Evolutionary conservation across 108 stramenopile species (phyloP).

Genomic region (Aurantiochytrium sp.): DNA sequence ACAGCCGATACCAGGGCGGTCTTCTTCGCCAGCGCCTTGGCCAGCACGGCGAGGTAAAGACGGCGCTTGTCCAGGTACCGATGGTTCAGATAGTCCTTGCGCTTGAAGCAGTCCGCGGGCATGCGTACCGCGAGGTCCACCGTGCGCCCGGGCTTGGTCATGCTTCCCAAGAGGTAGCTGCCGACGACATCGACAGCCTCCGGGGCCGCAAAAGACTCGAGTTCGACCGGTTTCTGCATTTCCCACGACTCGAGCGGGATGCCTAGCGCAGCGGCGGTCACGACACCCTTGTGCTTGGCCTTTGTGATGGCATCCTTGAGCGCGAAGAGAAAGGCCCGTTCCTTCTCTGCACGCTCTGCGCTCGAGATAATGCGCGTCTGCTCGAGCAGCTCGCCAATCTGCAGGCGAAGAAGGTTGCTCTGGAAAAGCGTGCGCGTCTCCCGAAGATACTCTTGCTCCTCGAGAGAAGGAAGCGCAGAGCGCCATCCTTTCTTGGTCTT

Average conservation of each 20-base stretch:
- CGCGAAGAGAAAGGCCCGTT: not conserved
- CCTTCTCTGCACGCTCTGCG: not conserved
- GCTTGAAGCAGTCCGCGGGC: not conserved
- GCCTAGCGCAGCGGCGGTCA: not conserved
- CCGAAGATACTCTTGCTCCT: conserved; percentile 8
- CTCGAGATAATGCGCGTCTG: not conserved
- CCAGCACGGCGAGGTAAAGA: not conserved
- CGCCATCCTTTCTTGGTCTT: not conserved
- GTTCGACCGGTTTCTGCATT: not conserved
- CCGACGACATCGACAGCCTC: not conserved
- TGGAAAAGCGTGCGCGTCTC: not conserved
- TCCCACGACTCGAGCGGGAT: not conserved
- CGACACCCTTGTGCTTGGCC: not conserved
- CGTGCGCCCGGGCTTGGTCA: not conserved
- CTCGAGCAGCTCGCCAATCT: not conserved
- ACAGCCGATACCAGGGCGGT: not conserved
- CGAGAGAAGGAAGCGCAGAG: not conserved
- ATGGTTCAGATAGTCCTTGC: conserved; percentile 15
- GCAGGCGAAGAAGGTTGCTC: not conserved
- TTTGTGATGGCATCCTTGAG: not conserved
- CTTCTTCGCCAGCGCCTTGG: not conserved
- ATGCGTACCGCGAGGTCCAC: not conserved
- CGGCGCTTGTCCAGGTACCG: conserved; percentile 18
- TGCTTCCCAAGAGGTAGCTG: not conserved
- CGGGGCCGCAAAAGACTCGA: not conserved